These are phyloP conservation scores for Chalara sp. DNA, from an alignment of 2,329 filamentous ascomycete genomes.

Conservation along the genomic window DNA sequence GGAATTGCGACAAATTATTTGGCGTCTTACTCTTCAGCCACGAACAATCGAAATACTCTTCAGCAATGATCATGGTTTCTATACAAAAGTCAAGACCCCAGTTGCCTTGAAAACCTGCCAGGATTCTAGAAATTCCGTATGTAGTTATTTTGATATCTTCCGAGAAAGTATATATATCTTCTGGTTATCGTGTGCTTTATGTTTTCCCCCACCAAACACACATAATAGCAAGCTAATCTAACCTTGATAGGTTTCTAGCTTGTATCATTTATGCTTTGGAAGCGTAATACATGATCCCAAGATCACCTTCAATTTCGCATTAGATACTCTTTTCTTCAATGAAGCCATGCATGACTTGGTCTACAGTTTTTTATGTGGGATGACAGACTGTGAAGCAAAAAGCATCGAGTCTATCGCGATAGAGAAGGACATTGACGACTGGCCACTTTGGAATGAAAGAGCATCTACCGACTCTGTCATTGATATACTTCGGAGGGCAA, in stretches of 20 bases:
- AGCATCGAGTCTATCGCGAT: slow-evolving; percentile 9
- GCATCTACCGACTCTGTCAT: neutral
- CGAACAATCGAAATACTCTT: no score
- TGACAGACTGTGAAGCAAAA: slow-evolving; percentile 3
- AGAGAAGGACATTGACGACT: neutral
- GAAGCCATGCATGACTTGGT: neutral
- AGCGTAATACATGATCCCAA: slow-evolving; percentile 2
- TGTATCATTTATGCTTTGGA: slow-evolving; percentile 11
- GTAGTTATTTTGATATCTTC: neutral
- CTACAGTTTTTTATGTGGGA: slow-evolving; percentile 3
- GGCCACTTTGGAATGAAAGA: neutral
- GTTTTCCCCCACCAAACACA: no score
- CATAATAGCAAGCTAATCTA: no score
- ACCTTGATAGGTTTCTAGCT: no score
- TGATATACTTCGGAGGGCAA: neutral
- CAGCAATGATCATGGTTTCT: slow-evolving; percentile 6
- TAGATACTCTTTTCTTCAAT: slow-evolving; percentile 15
- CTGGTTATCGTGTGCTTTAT: no score
- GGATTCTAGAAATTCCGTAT: slow-evolving; percentile 12
- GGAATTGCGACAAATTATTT: slow-evolving; percentile 15
- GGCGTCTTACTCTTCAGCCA: slow-evolving; percentile 4
- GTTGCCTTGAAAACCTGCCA: slow-evolving; percentile 6
- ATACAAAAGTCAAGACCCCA: neutral
- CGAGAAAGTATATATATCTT: no score
- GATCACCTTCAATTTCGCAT: slow-evolving; percentile 14